Evolutionary conservation across 306 rosid genomes (phyloP), one percentile per base, ranked within the genome.

Genomic region (Lathyrus tuberosus): DNA sequence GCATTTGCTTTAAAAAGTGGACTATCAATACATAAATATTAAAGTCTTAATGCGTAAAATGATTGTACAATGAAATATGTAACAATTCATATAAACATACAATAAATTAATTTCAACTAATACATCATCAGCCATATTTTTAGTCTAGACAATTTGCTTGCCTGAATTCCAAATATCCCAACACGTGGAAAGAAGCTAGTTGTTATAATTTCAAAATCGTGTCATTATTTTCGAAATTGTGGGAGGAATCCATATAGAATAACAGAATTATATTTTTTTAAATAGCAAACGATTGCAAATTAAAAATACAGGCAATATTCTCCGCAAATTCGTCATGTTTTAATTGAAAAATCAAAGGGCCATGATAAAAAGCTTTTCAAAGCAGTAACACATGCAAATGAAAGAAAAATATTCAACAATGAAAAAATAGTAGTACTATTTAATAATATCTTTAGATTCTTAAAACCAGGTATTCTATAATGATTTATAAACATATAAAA

Each of bases 401-500:
- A 48, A 48, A 10, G 10, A 48, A 48, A 14, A 48, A 48, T 15
- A 14, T 44, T 48, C 11, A 48, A 48, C 24, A 48, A 48, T 48
- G 11, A 48, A 48, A 16, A 48, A 48, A 48, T 15, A 48, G 10
- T 48, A n/a, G 11, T 15, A 15, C 57, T 33, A 33, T 33, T 26
- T 26, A 26, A 26, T 17, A 51, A 17, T 18, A 9, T 18, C 58
- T 9, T 52, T 20, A 52, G 31, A 52, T 43, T 43, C 16, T 43
- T 14, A 44, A 15, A 18, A 17, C 28, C 0, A 18, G 30, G 13
- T 57, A 38, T 57, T 69, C 59, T 80, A 72, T 52, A 75, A 70
- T 31, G 67, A 72, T 87, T 79, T 87, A 90, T 77, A 81, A 62
- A 76, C 81, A 85, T 63, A 62, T 37, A 83, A 28, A 65, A 54